Evolutionary conservation across 2,329 filamentous ascomycete species (phyloP).

Genomic region (Diplodia seriata): DNA sequence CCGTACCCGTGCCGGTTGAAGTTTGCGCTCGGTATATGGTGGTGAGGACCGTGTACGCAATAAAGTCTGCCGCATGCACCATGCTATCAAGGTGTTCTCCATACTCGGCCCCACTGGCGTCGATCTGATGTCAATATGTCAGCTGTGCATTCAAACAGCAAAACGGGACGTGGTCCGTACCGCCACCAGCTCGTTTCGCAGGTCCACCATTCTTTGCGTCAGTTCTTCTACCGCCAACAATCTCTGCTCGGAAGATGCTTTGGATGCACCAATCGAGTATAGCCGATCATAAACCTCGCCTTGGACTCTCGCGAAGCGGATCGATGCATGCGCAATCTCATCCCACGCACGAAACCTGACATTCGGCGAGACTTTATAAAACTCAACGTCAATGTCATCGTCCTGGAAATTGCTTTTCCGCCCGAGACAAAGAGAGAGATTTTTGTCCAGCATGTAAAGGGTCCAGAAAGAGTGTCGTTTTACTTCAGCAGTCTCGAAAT

Average conservation of each 20-base stretch:
- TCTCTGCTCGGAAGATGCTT: background rate
- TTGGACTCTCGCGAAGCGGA: slow-evolving; percentile 45
- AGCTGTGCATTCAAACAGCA: background rate
- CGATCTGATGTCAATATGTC: background rate
- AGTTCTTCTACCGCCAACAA: slow-evolving; percentile 1
- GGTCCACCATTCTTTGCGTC: background rate
- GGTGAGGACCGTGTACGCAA: slow-evolving; percentile 34
- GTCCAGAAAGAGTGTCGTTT: slow-evolving; percentile 48
- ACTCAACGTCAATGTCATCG: slow-evolving; percentile 44
- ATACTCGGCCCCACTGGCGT: background rate
- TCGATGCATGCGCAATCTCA: slow-evolving; percentile 38
- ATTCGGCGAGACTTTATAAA: slow-evolving; percentile 36
- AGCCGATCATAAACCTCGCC: slow-evolving; percentile 48
- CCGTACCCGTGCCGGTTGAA: slow-evolving; percentile 26
- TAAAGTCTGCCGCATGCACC: slow-evolving; percentile 32
- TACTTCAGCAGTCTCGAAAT: slow-evolving; percentile 39
- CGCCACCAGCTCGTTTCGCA: slow-evolving; percentile 15
- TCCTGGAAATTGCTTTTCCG: slow-evolving; percentile 48
- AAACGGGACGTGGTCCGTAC: background rate
- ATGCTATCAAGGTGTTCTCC: slow-evolving; percentile 13
- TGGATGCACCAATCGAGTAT: slow-evolving; percentile 35
- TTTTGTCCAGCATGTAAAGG: slow-evolving; percentile 50
- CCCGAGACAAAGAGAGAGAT: slow-evolving; percentile 47
- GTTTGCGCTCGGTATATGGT: slow-evolving; percentile 35
- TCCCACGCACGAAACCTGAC: background rate